These are phyloP conservation scores for Nicotiana obtusifolia DNA, from an alignment of 257 asterid species.

Conservation along the genomic window DNA sequence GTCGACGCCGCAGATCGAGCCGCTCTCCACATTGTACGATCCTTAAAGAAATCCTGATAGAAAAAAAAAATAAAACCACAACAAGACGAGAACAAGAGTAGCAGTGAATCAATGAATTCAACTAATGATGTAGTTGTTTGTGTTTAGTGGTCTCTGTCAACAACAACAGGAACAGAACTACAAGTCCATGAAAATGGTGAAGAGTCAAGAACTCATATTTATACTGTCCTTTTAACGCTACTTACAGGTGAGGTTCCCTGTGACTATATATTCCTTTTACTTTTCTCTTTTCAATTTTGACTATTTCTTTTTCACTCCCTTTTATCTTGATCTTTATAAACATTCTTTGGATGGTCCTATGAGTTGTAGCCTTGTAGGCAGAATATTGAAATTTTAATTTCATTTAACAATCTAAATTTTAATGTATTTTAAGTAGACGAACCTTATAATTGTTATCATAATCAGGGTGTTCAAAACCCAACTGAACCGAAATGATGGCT, in stretches of 20 bases:
- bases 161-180: neutral
- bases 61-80: neutral
- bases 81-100: neutral
- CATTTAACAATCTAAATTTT: neutral
- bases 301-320: neutral
- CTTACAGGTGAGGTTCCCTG: neutral
- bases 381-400: neutral
- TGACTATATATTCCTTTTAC: conserved; percentile 5
- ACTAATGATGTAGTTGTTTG: neutral
- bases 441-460: neutral
- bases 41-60: neutral
- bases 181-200: neutral
- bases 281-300: neutral
- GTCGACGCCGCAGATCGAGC: conserved; percentile 75
- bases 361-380: no score
- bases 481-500: no score
- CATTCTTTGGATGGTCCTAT: neutral
- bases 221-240: neutral
- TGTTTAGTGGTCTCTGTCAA: neutral
- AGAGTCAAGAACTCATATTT: neutral
- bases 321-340: neutral
- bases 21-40: conserved; percentile 57
- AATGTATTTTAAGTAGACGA: neutral
- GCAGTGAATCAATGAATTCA: neutral
- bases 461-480: no score